These are phyloP conservation scores for Musa itinerans DNA, from an alignment of 176 grass and related monocot species.

Conservation along the genomic window DNA sequence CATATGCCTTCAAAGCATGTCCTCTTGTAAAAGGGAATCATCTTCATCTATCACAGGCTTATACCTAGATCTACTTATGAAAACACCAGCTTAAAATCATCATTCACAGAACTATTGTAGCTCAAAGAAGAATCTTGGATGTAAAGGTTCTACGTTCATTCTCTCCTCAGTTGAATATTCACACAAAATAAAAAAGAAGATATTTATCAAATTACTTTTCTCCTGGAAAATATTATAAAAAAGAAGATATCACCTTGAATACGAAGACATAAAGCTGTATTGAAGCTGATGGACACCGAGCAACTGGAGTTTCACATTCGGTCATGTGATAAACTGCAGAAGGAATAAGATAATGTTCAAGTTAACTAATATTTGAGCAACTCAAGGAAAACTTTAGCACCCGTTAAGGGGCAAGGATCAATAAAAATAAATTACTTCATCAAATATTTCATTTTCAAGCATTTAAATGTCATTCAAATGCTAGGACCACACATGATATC, in stretches of 20 bases:
- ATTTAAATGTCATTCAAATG: slow-evolving; percentile 39
- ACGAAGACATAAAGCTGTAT: slow-evolving; percentile 48
- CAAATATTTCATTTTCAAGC: slow-evolving; percentile 34
- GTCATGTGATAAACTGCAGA: slow-evolving; percentile 46
- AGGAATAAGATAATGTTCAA: neutral
- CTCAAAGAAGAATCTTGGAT: neutral
- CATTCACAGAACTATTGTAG: neutral
- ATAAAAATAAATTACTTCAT: neutral
- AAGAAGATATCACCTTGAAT: slow-evolving; percentile 39
- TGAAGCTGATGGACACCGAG: slow-evolving; percentile 64
- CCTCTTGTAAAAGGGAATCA: neutral
- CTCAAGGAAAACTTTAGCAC: neutral
- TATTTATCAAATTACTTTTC: neutral
- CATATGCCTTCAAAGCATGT: neutral
- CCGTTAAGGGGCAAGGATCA: neutral
- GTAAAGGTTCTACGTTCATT: too few relatives aligned
- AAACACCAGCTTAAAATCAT: neutral
- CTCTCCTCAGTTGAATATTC: too few relatives aligned
- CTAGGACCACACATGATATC: slow-evolving; percentile 56
- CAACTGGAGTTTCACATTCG: slow-evolving; percentile 56
- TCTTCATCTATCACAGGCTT: neutral
- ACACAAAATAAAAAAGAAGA: neutral
- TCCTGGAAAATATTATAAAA: neutral
- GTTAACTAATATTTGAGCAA: neutral
- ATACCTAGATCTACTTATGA: neutral